A percentile compares a stretch with the other conserved stretches of the same genome.
phyloP scores from a whole-genome alignment of 1,284 basidiomycete genomes.

The Leccinum huronense region DNA sequence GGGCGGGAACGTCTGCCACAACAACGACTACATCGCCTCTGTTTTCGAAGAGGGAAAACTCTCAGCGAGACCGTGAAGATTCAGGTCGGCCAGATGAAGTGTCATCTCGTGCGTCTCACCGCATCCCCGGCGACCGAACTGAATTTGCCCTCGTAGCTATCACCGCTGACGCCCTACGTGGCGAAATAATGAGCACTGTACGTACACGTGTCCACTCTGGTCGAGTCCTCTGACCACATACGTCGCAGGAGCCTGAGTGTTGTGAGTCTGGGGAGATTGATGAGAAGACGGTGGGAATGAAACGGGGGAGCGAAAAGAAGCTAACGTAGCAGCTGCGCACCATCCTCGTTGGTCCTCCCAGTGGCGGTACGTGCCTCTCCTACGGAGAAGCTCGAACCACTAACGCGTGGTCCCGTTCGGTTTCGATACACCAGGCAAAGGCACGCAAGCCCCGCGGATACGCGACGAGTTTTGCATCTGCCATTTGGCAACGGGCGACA shows the following conservation, averaged over 20 bases:
- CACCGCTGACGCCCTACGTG: too few species aligned
- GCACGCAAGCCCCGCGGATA: constrained; percentile 95
- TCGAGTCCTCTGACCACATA: too few species aligned
- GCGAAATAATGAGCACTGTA: too few species aligned
- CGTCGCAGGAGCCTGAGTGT: constrained; percentile 55
- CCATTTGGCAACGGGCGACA: constrained; percentile 98
- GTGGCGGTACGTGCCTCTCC: constrained; percentile 66
- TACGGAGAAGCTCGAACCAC: background rate
- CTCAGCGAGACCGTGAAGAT: constrained; percentile 89
- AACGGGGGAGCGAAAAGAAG: constrained; percentile 42
- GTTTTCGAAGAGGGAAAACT: constrained; percentile 70
- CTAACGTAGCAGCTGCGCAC: constrained; percentile 83
- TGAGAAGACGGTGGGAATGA: constrained; percentile 8
- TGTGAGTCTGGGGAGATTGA: constrained; percentile 52
- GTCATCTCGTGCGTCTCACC: constrained; percentile 70
- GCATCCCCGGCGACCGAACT: too few species aligned
- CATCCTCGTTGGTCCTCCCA: constrained; percentile 95
- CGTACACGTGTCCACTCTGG: too few species aligned
- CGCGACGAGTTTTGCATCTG: constrained; percentile 93
- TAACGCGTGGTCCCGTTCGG: constrained; percentile 4
- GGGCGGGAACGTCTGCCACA: too few species aligned
- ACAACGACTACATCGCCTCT: too few species aligned
- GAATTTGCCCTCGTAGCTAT: too few species aligned
- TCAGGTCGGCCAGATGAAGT: constrained; percentile 91
- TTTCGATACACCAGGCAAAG: constrained; percentile 68